phyloP scores from a whole-genome alignment of 129 eudicot genomes.

The Flaveria ramosissima region DNA sequence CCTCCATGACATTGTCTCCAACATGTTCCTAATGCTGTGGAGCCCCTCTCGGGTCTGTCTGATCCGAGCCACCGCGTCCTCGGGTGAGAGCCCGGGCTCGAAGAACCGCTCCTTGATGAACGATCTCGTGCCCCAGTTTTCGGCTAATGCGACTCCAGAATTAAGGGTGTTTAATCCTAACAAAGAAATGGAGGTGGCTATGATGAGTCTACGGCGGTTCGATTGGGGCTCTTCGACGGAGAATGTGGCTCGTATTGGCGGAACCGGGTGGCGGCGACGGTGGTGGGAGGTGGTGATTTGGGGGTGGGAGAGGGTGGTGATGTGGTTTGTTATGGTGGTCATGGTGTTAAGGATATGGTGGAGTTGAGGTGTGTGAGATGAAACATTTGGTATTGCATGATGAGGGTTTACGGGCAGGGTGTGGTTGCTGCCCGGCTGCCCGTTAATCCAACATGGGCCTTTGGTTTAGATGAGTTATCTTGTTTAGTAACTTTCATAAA shows the following conservation, averaged over 20 bases:
- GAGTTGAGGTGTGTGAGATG: constrained; percentile 12
- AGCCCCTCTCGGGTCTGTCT: constrained; percentile 78
- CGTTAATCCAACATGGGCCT: constrained; percentile 57
- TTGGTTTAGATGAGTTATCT: constrained; percentile 64
- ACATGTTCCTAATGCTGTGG: constrained; percentile 73
- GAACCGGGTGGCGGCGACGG: constrained; percentile 27
- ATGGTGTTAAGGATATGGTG: constrained; percentile 31
- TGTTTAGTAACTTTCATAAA: neutral
- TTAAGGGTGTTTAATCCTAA: constrained; percentile 39
- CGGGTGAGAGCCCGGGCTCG: constrained; percentile 81
- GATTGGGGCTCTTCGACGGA: constrained; percentile 36
- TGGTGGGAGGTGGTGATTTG: constrained; percentile 43
- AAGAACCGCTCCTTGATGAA: constrained; percentile 67
- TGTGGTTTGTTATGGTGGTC: constrained; percentile 51
- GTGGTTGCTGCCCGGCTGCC: constrained; percentile 31
- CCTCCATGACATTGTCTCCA: constrained; percentile 90
- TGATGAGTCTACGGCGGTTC: constrained; percentile 47
- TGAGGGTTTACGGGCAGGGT: constrained; percentile 28
- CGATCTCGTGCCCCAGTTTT: constrained; percentile 81
- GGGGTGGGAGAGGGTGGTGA: constrained; percentile 47
- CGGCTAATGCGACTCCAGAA: constrained; percentile 48
- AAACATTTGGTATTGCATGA: constrained; percentile 22
- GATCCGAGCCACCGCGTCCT: constrained; percentile 75
- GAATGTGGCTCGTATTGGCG: constrained; percentile 39
- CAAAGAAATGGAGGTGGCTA: constrained; percentile 55